phyloP scores from a whole-genome alignment of 306 rosid genomes.

The Crataegus laevigata region DNA sequence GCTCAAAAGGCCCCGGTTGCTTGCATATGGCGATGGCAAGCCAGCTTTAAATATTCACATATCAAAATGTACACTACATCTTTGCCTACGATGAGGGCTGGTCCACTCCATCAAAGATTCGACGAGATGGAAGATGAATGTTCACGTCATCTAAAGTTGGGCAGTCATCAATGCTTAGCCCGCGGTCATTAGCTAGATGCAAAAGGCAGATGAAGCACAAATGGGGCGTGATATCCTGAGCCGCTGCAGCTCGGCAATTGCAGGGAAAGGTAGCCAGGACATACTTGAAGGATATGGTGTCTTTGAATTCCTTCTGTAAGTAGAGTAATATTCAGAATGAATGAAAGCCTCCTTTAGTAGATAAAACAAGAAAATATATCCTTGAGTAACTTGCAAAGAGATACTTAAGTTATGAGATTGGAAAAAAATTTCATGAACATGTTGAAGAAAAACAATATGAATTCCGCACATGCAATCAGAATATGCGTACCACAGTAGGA shows the following conservation, averaged over 20 bases:
- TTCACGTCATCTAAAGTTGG: constrained; percentile 20
- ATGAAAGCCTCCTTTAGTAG: background rate
- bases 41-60: background rate
- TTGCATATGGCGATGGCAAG: background rate
- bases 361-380: background rate
- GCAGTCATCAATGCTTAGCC: constrained; percentile 14
- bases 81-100: constrained; percentile 6
- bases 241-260: constrained; percentile 11
- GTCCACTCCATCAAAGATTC: background rate
- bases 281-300: constrained; percentile 7
- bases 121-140: constrained; percentile 13
- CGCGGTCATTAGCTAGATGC: constrained; percentile 22
- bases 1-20: background rate
- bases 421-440: background rate
- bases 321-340: background rate
- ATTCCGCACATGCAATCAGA: background rate
- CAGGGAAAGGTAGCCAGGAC: constrained; percentile 13
- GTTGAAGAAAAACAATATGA: background rate
- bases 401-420: background rate
- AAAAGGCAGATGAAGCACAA: constrained; percentile 27
- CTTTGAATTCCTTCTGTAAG: constrained; percentile 2
- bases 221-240: constrained; percentile 25
- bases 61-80: background rate
- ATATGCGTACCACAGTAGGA: constrained; percentile 3
- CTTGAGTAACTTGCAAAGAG: background rate